Base-by-base conservation (phyloP, 106 monocot species). In the Allium fistulosum region DNA sequence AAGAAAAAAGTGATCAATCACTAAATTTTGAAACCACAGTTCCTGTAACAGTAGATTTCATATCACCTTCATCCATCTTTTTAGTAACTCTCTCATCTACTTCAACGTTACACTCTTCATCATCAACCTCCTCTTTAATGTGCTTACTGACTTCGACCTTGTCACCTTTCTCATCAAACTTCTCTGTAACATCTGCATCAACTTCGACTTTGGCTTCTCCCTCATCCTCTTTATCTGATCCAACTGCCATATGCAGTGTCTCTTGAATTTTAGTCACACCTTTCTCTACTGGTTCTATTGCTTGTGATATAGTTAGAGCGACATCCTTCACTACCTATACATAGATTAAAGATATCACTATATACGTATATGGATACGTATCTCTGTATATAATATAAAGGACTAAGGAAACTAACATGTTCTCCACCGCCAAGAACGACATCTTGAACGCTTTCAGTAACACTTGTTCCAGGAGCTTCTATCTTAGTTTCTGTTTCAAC, bases 361-460 rank as follows among this genome's bases (percentile, higher is more conserved):
- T 37, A 37, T 37, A 37, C 37, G 37, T 37, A 37, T 37, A 37
- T 1, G 37, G 2, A 37, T 37, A 37, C 0, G 37, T 37, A 37
- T 37, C 37, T 5, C 37, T 5, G 37, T 5, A 37, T 37, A 5
- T 12, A 22, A 37, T 37, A 5, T 12, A 22, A 58, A 9, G 62
- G 55, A 51, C 55, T 15, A 46, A 48, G 59, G 48, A 26, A 51
- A 55, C 86, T 86, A 58, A 93, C 93, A 76, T 83, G 88, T 73
- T 82, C 78, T 27, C 93, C 93, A 57, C 89, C 89, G 37, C 80
- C 84, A 17, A 89, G 62, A 65, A 93, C 74, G 53, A 93, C 88
- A 81, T 93, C 93, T 65, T 93, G 86, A 65, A 89, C 89, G 63
- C 86, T 89, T 69, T 93, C 81, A 7, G 65, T 86, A 48, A 93